A percentile compares a stretch with the other conserved stretches of the same genome.
These are phyloP conservation scores for Linum lewisii DNA, from an alignment of 345 rosid species.

Conservation along the genomic window DNA sequence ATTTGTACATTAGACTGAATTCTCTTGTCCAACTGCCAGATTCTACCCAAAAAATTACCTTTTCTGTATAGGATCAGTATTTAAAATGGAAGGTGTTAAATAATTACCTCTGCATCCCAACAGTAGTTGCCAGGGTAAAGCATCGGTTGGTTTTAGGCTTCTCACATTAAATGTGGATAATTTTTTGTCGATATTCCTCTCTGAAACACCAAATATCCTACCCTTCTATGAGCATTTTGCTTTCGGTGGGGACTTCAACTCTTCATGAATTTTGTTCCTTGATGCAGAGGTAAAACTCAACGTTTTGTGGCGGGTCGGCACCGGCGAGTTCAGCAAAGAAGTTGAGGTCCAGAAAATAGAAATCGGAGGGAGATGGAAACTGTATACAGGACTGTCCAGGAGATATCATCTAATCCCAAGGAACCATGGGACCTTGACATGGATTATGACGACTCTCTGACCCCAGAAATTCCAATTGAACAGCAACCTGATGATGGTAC, in stretches of 20 bases:
- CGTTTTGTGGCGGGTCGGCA: conserved; percentile 59
- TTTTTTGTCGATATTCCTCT: too few relatives aligned
- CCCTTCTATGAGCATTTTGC: background rate
- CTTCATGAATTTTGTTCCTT: conserved; percentile 19
- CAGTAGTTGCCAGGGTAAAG: too few relatives aligned
- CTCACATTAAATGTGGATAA: too few relatives aligned
- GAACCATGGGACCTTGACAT: conserved; percentile 97
- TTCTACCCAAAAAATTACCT: too few relatives aligned
- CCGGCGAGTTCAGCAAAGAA: conserved; percentile 91
- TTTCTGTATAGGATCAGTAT: too few relatives aligned
- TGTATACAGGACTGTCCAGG: conserved; percentile 35
- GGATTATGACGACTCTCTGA: conserved; percentile 85
- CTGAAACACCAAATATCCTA: too few relatives aligned
- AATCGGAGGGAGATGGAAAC: conserved; percentile 80
- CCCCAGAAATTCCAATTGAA: conserved; percentile 70
- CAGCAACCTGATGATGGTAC: conserved; percentile 61
- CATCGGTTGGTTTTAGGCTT: too few relatives aligned
- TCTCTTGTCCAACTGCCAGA: too few relatives aligned
- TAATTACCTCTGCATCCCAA: too few relatives aligned
- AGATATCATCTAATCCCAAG: conserved; percentile 76
- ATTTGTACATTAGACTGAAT: too few relatives aligned
- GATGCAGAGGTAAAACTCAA: conserved; percentile 64
- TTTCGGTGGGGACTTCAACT: conserved; percentile 17
- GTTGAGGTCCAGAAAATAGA: conserved; percentile 71
- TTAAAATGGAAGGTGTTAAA: too few relatives aligned